Base-by-base conservation (phyloP, 257 asterid genomes). In the Primulina eburnea region DNA sequence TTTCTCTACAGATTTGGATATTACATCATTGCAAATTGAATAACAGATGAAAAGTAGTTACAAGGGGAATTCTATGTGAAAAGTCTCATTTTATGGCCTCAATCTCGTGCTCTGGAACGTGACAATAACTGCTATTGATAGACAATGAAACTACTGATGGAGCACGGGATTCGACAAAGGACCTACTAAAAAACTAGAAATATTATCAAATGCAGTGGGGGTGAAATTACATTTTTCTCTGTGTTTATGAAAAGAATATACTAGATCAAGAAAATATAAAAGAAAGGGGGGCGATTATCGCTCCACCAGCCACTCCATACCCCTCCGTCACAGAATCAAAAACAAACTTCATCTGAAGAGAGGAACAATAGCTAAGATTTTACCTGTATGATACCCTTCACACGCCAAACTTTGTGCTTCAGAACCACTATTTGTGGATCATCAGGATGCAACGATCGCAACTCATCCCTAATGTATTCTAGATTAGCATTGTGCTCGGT, bases 361-460 rank as follows among this genome's bases (percentile, higher is more conserved):
- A 1, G 11, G 20, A 24, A 37, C 18, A 18, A 59, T 32, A 64
- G 26, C 4, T 7, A 26, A 21, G 37, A 62, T 52, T 29, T 20
- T 77, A 93, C 99, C 96, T 94, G 99, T 74, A 94, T 94, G 76
- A 94, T 77, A 16, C 99, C 97, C 89, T 89, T 94, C 3, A 94
- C 97, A 0, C 97, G 96, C 99, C 99, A 94, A 65, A 91, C 97
- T 61, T 85, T 81, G 87, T 89, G 96, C 81, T 89, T 94, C 59
- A 82, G 81, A 73, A 85, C 92, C 71, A 94, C 99, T 8, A 94
- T 94, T 20, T 84, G 83, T 7, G 99, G 71, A 81, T 94, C 97
- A 59, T 88, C 80, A 2, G 97, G 96, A 80, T 94, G 96, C 85
- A 85, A 72, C 59, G 71, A 74, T 26, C 77, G 85, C 18, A 94